Conservation (phyloP, 768 basidiomycete species). For the Leccinellum rugosiceps region DNA sequence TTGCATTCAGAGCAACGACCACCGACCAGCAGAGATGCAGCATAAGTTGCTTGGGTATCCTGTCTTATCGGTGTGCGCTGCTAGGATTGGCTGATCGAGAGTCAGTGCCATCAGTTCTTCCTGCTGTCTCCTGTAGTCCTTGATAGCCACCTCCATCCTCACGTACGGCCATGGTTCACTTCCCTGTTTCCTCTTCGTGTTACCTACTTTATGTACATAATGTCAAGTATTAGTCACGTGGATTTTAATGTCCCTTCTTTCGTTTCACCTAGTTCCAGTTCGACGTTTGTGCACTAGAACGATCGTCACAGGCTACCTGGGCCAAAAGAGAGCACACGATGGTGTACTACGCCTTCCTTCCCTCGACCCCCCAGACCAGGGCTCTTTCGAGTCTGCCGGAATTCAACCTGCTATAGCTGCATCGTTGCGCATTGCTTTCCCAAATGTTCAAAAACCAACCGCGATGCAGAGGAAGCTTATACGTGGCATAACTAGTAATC, state of each 20-base stretch:
- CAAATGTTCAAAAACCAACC: conserved; percentile 56
- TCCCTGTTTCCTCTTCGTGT: not conserved
- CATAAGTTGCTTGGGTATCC: conserved; percentile 4
- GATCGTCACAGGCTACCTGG: conserved; percentile 25
- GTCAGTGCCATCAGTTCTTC: not conserved
- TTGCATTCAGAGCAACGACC: conserved; percentile 12
- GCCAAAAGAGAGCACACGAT: conserved; percentile 18
- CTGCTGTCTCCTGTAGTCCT: conserved; percentile 8
- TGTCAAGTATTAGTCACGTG: conserved; percentile 12
- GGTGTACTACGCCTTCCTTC: not conserved
- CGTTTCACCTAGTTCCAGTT: not conserved
- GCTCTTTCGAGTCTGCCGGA: conserved; percentile 51
- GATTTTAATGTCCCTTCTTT: conserved; percentile 25
- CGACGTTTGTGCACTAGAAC: conserved; percentile 22
- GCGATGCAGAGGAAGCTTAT: conserved; percentile 58
- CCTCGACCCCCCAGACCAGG: not conserved
- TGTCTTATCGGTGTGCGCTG: conserved; percentile 3
- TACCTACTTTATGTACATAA: not conserved
- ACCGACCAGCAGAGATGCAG: conserved; percentile 3
- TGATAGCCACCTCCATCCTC: conserved; percentile 28
- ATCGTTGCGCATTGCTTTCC: conserved; percentile 58
- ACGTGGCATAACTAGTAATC: conserved; percentile 51
- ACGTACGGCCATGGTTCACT: not conserved
- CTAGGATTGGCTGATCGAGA: conserved; percentile 7
- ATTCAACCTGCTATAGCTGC: conserved; percentile 46